phyloP scores from a whole-genome alignment of 305 asterid species.

The Fraxinus greggii region DNA sequence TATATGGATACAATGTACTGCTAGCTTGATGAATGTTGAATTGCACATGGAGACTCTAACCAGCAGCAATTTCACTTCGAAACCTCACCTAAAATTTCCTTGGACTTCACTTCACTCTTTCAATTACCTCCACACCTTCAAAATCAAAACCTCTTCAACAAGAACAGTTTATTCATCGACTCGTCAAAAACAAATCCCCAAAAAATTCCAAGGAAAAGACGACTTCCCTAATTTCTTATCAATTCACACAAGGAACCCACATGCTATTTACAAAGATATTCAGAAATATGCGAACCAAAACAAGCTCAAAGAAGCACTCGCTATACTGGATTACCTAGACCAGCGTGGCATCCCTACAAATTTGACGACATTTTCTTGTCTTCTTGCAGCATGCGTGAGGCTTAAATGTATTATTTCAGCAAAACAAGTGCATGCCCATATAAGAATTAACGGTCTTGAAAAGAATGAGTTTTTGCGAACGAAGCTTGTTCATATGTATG shows the following conservation, averaged over 20 bases:
- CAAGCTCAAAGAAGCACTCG: slow-evolving; percentile 76
- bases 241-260: slow-evolving; percentile 66
- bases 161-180: slow-evolving; percentile 22
- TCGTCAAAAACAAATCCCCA: slow-evolving; percentile 21
- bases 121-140: slow-evolving; percentile 18
- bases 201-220: slow-evolving; percentile 36
- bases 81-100: slow-evolving; percentile 21
- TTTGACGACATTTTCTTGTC: slow-evolving; percentile 66
- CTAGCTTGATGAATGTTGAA: neutral
- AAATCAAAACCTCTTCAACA: slow-evolving; percentile 30
- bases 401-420: slow-evolving; percentile 54
- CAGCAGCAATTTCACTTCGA: slow-evolving; percentile 28
- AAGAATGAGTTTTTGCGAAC: slow-evolving; percentile 70
- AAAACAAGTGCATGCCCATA: slow-evolving; percentile 55
- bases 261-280: slow-evolving; percentile 65
- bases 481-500: slow-evolving; percentile 65
- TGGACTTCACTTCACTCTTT: slow-evolving; percentile 22
- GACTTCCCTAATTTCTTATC: slow-evolving; percentile 53
- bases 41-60: slow-evolving; percentile 36
- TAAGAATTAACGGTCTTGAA: slow-evolving; percentile 63
- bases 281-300: slow-evolving; percentile 55
- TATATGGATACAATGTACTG: neutral
- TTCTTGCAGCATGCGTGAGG: slow-evolving; percentile 57
- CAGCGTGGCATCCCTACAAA: slow-evolving; percentile 75
- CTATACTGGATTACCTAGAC: slow-evolving; percentile 68